These are phyloP conservation scores for Lactarius vividus DNA, from an alignment of 768 basidiomycete genomes.

Conservation along the genomic window DNA sequence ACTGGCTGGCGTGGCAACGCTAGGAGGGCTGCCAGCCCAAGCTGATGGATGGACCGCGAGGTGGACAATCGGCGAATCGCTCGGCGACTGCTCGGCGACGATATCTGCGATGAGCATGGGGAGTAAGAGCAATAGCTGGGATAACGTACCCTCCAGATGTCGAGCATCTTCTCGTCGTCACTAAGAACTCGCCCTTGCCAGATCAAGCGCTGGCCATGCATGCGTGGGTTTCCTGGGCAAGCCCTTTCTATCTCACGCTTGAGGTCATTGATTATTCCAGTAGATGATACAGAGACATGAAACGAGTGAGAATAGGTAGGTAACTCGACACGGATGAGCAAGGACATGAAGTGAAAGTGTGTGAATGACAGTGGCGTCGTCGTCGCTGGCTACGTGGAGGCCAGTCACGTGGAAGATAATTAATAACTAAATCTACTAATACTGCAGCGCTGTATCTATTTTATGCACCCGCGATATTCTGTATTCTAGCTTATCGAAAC, in stretches of 20 bases:
- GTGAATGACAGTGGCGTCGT: not conserved
- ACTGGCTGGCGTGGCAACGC: slow-evolving; percentile 28
- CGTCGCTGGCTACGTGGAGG: slow-evolving; percentile 19
- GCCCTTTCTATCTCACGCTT: slow-evolving; percentile 60
- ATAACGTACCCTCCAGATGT: slow-evolving; percentile 64
- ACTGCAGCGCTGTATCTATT: not conserved
- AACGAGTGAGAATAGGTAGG: slow-evolving; percentile 75
- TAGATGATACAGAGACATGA: slow-evolving; percentile 46
- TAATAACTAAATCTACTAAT: not conserved
- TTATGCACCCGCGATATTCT: not conserved
- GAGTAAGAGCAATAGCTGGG: not conserved
- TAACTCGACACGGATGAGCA: slow-evolving; percentile 62
- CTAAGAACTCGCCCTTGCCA: slow-evolving; percentile 67
- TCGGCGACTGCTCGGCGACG: slow-evolving; percentile 41
- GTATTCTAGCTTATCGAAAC: not conserved
- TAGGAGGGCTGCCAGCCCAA: slow-evolving; percentile 60
- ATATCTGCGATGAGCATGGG: not conserved
- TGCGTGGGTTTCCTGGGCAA: slow-evolving; percentile 62
- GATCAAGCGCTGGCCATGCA: slow-evolving; percentile 73
- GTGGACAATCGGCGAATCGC: slow-evolving; percentile 63
- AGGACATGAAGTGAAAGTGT: slow-evolving; percentile 20
- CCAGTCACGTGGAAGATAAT: slow-evolving; percentile 11
- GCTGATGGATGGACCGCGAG: slow-evolving; percentile 78
- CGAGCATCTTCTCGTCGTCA: slow-evolving; percentile 62
- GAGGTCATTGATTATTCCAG: slow-evolving; percentile 56